Evolutionary conservation across 192 early-diverging fungal species (phyloP), one percentile per base, ranked within the genome.

Genomic region (Backusella liffmaniae): DNA sequence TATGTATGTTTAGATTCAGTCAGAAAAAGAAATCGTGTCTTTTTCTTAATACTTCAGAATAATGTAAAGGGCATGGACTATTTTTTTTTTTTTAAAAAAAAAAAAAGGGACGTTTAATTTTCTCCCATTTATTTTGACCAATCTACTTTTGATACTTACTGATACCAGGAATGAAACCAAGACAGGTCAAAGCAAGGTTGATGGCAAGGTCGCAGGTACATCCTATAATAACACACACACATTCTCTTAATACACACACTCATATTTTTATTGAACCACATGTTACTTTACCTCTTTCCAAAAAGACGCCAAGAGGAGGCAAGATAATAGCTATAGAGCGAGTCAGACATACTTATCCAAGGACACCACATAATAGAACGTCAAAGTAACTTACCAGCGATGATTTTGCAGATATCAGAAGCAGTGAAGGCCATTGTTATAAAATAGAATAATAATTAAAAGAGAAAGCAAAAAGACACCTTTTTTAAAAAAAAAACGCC

Each of bases 121-220:
- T 16, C 5, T 5, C 42, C 39, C 15, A 0, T 21, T 8, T 32
- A 13, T 8, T 32, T 13, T 29, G 8, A 37, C 7, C 35, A 70
- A 16, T 42, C 39, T 26, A 18, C 23, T 70, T 34, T 56, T 56
- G 13, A 10, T 21, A 78, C 77, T 78, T 77, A 83, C 81, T 75
- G 36, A 91, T 85, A 53, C 91, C 92, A 4, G 91, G 90, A 30
- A 93, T 49, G 62, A 74, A 88, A 21, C 90, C 90, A n/a, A 93
- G 82, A 73, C 92, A 79, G 0, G 91, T 91, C 72, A 93, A 83
- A 29, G 73, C 73, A 67, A 92, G 83, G 83, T 93, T 92, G 65
- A 93, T 90, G 23, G 89, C 41, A 6, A 92, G 75, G 66, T 91
- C 89, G 6, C 70, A 77, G 26, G 56, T 42, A 76, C 82, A 87